phyloP scores from a whole-genome alignment of 2,329 filamentous ascomycete genomes.

The Claviceps africana region DNA sequence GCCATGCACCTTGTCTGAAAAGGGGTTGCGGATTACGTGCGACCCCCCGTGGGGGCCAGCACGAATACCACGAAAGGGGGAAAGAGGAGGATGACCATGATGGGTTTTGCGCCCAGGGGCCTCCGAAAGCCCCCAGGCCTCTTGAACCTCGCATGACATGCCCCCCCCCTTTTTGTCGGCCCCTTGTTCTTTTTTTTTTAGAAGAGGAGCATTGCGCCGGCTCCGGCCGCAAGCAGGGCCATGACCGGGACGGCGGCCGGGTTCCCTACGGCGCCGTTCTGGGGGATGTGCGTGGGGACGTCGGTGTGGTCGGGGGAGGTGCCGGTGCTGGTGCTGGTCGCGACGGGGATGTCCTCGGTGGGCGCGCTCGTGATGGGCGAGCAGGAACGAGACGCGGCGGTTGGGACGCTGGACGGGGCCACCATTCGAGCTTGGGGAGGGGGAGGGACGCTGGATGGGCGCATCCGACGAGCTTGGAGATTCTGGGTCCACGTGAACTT shows the following conservation, averaged over 20 bases:
- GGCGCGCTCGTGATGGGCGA: not conserved
- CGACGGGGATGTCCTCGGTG: not conserved
- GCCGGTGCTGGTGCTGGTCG: not conserved
- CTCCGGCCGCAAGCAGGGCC: conserved; percentile 2
- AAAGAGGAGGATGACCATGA: too few species aligned
- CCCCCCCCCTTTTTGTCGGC: too few species aligned
- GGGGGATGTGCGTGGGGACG: not conserved
- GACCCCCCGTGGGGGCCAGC: too few species aligned
- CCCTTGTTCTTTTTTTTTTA: not conserved
- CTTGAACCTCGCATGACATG: too few species aligned
- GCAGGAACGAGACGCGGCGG: not conserved
- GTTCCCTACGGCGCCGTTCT: not conserved
- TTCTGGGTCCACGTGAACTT: not conserved
- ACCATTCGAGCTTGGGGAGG: too few species aligned
- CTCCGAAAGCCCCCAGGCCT: too few species aligned
- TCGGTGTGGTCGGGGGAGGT: not conserved
- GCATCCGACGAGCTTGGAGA: not conserved
- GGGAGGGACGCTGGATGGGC: too few species aligned
- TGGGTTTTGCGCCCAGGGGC: too few species aligned
- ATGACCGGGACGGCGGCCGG: not conserved
- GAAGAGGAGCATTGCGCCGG: conserved; percentile 2
- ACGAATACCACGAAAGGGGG: too few species aligned
- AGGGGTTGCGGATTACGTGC: too few species aligned
- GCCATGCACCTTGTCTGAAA: too few species aligned
- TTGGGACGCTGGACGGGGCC: not conserved